These are phyloP conservation scores for Funneliformis mosseae DNA, from an alignment of 192 early-diverging fungal species.

Conservation along the genomic window DNA sequence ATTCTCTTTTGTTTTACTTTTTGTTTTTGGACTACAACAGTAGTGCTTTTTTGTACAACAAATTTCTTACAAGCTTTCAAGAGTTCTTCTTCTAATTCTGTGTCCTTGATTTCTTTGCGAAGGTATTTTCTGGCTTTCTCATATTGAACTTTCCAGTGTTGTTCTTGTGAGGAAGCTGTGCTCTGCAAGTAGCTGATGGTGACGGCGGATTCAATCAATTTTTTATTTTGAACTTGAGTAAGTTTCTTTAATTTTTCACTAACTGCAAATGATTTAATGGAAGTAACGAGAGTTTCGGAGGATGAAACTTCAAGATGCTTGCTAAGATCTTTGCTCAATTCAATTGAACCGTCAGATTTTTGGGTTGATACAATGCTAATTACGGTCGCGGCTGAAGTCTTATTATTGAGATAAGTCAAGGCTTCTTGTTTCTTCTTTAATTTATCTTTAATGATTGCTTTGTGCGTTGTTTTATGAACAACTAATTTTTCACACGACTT, in stretches of 20 bases:
- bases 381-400: background rate
- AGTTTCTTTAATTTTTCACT: background rate
- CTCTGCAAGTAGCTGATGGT: slow-evolving; percentile 3
- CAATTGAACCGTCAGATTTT: background rate
- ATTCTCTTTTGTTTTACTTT: background rate
- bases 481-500: too few species aligned
- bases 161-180: background rate
- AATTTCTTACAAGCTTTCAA: background rate
- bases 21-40: background rate
- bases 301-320: background rate
- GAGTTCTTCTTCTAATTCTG: background rate
- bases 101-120: background rate
- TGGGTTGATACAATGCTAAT: background rate
- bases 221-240: background rate
- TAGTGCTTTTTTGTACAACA: background rate
- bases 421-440: too few species aligned
- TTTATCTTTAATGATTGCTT: too few species aligned
- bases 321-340: background rate
- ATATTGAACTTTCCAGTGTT: background rate
- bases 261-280: background rate
- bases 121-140: background rate
- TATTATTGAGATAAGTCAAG: background rate
- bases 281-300: background rate
- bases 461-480: too few species aligned
- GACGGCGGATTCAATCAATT: background rate